Evolutionary conservation across 352 stramenopile species (phyloP), one percentile per base, ranked within the genome.

Genomic region (Globisporangium sylvaticum): DNA sequence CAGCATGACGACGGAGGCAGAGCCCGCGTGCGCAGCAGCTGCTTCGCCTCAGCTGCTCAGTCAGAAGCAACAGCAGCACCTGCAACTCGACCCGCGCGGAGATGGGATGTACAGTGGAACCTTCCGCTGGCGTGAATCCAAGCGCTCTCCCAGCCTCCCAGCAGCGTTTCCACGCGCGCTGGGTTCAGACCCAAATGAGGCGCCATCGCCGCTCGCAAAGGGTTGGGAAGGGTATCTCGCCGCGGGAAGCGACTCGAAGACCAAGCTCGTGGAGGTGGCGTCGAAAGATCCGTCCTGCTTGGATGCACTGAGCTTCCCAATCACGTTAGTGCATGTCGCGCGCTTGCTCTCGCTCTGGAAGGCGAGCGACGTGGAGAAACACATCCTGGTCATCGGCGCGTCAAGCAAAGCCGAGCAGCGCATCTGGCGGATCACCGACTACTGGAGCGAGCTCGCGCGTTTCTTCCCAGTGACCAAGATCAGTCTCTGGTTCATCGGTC

Each of bases 51-150:
- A 50, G 46, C 18, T 22, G 9, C 15, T 20, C 12, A 39, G 8
- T 9, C 24, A 61, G 7, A 18, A 44, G 37, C 37, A 12, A 8
- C 12, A 55, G 53, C 54, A 68, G 29, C 42, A 91, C 58, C 66
- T 93, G 39, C 63, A 85, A 62, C 70, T 93, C 52, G 85, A 91
- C 52, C 67, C 81, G n/a, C 79, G 82, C 18, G 79, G 83, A 50
- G 83, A 91, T 31, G 85, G 85, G 15, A 82, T 93, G 80, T 93
- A 91, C 77, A 90, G 80, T 67, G 85, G 85, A 54, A 89, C 83
- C 20, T 93, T 93, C 66, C 81, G 85, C 52, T 93, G 85, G 83
- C 79, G 83, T 57, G 83, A 91, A 54, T 73, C 73, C 62, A 91
- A 91, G 64, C 22, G 46, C 10, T 91, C 91, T 37, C 76, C 80